Conservation (phyloP, 192 early-diverging fungal species). For the Backusella australiensis region DNA sequence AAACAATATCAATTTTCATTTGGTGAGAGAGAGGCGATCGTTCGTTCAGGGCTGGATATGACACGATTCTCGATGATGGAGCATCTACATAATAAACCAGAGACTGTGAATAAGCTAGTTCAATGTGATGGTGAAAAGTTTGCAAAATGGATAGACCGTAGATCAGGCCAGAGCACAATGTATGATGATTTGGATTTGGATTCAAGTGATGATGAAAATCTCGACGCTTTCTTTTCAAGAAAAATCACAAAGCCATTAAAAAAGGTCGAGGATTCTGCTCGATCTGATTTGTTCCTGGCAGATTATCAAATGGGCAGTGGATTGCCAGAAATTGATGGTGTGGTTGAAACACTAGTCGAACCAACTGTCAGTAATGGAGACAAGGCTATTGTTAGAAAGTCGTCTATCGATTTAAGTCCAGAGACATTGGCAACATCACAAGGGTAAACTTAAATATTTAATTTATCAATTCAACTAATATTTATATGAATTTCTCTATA, state of each 20-base stretch:
- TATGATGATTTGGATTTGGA: constrained; percentile 33
- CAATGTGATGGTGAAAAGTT: constrained; percentile 19
- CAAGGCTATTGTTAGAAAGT: not conserved
- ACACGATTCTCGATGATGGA: constrained; percentile 43
- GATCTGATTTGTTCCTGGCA: constrained; percentile 43
- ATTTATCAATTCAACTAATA: not conserved
- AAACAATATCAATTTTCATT: constrained; percentile 46
- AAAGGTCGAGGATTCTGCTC: constrained; percentile 17
- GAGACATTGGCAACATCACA: not conserved
- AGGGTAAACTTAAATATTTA: not conserved
- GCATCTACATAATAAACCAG: constrained; percentile 32
- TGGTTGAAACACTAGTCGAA: constrained; percentile 9
- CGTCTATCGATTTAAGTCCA: not conserved
- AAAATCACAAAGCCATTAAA: not conserved
- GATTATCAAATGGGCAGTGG: constrained; percentile 44
- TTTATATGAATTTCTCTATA: not conserved
- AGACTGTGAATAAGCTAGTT: constrained; percentile 21
- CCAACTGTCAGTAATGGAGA: not conserved
- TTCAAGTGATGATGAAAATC: constrained; percentile 35
- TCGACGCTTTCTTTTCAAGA: constrained; percentile 20
- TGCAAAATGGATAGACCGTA: constrained; percentile 4
- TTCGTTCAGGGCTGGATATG: constrained; percentile 58
- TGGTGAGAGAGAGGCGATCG: constrained; percentile 45
- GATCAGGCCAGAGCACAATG: constrained; percentile 3
- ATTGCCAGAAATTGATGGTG: constrained; percentile 35